phyloP scores from a whole-genome alignment of 768 basidiomycete genomes.

The Auricularia heimuer region DNA sequence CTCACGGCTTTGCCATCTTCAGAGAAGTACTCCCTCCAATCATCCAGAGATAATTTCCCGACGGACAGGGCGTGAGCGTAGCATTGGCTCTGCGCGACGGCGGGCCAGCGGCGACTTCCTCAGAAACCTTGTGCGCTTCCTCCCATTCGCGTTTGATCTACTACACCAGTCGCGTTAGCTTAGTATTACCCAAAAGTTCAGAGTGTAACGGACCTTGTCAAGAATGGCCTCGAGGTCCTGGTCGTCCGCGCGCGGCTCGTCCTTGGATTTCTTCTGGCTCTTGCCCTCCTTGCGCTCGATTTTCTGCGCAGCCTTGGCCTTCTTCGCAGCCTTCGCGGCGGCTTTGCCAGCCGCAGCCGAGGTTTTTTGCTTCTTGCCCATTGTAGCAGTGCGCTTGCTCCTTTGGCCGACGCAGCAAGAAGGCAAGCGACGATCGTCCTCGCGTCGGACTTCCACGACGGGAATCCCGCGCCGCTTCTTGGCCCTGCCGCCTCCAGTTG shows the following conservation, averaged over 20 bases:
- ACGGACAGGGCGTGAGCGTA: constrained; percentile 69
- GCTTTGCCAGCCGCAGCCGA: constrained; percentile 24
- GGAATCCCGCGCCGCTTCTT: too few species aligned
- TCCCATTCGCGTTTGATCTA: constrained; percentile 83
- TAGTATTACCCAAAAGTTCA: neutral
- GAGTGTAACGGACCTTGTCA: constrained; percentile 45
- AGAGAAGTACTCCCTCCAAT: constrained; percentile 84
- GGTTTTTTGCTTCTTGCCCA: constrained; percentile 46
- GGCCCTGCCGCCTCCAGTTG: too few species aligned
- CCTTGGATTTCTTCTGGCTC: constrained; percentile 30
- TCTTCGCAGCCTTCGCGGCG: constrained; percentile 52
- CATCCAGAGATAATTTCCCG: constrained; percentile 72
- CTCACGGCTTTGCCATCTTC: constrained; percentile 74
- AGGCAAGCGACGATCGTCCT: too few species aligned
- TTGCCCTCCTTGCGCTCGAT: constrained; percentile 46
- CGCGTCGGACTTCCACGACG: too few species aligned
- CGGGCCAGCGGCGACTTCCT: constrained; percentile 75
- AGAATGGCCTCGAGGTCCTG: constrained; percentile 74
- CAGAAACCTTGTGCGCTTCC: constrained; percentile 68
- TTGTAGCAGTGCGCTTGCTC: constrained; percentile 11
- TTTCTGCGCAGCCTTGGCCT: constrained; percentile 48
- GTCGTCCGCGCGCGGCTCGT: constrained; percentile 36
- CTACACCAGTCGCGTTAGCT: constrained; percentile 17
- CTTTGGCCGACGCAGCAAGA: neutral
- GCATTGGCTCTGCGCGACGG: constrained; percentile 79